A percentile compares a stretch with the other conserved stretches of the same genome.
phyloP scores from a whole-genome alignment of 1,139 yeast species.

The Protomyces inouyei region DNA sequence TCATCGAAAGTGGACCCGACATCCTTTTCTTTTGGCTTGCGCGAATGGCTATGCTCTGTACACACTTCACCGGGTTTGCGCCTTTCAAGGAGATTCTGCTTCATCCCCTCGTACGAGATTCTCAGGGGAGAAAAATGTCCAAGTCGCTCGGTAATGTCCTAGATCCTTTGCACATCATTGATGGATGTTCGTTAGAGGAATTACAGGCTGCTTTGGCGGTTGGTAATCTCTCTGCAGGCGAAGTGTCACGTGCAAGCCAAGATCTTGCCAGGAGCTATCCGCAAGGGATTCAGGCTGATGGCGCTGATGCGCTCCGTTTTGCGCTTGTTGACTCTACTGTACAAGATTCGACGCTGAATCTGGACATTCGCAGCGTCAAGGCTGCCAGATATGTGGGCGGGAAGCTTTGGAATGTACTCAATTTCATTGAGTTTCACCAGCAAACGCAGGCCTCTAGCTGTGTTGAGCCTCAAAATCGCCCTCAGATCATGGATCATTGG shows the following conservation, averaged over 20 bases:
- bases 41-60: constrained; percentile 30
- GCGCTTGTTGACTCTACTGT: constrained; percentile 27
- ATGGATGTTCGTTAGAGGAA: constrained; percentile 14
- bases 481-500: constrained; percentile 87
- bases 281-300: constrained; percentile 21
- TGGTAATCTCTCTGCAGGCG: constrained; percentile 12
- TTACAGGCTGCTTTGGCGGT: background rate
- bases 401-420: constrained; percentile 29
- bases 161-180: constrained; percentile 28
- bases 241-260: background rate
- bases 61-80: constrained; percentile 20
- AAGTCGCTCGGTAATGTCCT: constrained; percentile 31
- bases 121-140: constrained; percentile 31
- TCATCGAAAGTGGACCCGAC: constrained; percentile 31
- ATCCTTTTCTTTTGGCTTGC: constrained; percentile 30
- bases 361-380: constrained; percentile 22
- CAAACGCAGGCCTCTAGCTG: constrained; percentile 82
- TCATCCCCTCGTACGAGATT: constrained; percentile 29
- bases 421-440: constrained; percentile 13
- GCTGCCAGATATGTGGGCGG: constrained; percentile 24
- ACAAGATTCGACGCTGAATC: constrained; percentile 22
- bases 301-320: constrained; percentile 29
- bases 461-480: constrained; percentile 76
- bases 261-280: constrained; percentile 13
- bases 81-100: constrained; percentile 29